Percentiles rank a stretch among this genome's conserved stretches.
phyloP scores from a whole-genome alignment of 352 stramenopile genomes.

The Hyaloperonospora arabidopsidis region DNA sequence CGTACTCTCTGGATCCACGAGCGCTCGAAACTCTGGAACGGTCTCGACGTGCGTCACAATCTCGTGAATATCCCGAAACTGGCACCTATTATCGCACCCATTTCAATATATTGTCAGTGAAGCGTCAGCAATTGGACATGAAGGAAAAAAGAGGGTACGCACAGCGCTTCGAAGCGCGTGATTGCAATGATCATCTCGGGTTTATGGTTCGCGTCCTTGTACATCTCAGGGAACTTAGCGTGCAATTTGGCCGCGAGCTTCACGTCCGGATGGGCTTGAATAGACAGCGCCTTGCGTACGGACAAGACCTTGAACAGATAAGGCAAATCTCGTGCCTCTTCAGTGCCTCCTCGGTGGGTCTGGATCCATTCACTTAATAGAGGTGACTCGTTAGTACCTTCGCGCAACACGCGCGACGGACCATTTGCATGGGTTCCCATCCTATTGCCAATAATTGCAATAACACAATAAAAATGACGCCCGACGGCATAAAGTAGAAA shows the following conservation, averaged over 20 bases:
- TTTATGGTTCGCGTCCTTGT: constrained; percentile 99
- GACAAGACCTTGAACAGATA: constrained; percentile 99
- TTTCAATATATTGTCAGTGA: not conserved
- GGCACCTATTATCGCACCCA: constrained; percentile 29
- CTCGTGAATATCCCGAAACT: constrained; percentile 91
- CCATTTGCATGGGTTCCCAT: constrained; percentile 93
- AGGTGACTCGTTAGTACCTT: constrained; percentile 32
- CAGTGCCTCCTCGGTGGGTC: constrained; percentile 28
- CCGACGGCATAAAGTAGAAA: too few relatives aligned
- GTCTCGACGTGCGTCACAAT: constrained; percentile 84
- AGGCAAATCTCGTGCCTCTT: constrained; percentile 76
- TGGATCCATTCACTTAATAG: constrained; percentile 57
- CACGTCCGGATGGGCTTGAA: constrained; percentile 91
- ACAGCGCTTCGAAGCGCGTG: constrained; percentile 93
- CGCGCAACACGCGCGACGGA: constrained; percentile 63
- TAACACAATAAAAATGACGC: not conserved
- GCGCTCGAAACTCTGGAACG: constrained; percentile 84
- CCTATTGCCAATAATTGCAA: constrained; percentile 31
- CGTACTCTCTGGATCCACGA: constrained; percentile 46
- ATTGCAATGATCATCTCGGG: constrained; percentile 99
- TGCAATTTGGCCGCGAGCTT: constrained; percentile 75
- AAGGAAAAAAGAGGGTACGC: constrained; percentile 11
- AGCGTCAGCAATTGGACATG: too few relatives aligned
- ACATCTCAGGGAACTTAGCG: constrained; percentile 83
- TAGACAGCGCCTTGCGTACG: constrained; percentile 95